Evolutionary conservation across 257 asterid genomes (phyloP), one percentile per base, ranked within the genome.

Genomic region (Lycium barbarum): DNA sequence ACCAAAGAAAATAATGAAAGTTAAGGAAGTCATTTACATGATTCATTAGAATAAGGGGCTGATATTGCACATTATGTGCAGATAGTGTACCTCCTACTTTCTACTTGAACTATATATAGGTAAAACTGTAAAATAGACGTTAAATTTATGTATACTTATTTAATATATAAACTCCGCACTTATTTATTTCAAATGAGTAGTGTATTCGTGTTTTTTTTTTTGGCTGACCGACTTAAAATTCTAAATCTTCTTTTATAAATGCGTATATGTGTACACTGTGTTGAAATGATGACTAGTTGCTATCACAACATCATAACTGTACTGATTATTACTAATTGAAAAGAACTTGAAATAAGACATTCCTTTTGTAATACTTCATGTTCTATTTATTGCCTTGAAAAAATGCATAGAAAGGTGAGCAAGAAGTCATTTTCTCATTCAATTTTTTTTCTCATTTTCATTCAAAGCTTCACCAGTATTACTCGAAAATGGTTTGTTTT

Each of bases 401-500:
- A 45, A 51, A 53, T 76, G 82, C 63, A 76, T 1, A 76, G 14
- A 51, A 76, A 76, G 63, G 63, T 38, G 79, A 26, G 47, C 15
- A 76, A 76, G 61, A 26, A 53, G 82, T 76, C 82, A 47, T 73
- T 76, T 49, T 76, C 82, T 49, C 63, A 51, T 51, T 76, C 20
- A 76, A 76, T 13, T 7, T 76, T 7, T 76, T 51, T 76, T 51
- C 63, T 22, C 2, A 22, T 7, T 49, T 76, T 51, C 49, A 53
- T 76, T 53, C 45, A 78, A 78, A 78, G 33, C 82, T 78, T 33
- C 82, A 78, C 63, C 45, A 26, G 33, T 26, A 26, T 26, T 26
- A 26, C 33, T 26, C 33, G 1, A 26, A 26, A 26, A 26, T 26
- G 33, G 33, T 26, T 26, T 26, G 33, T 26, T 26, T 26, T 26